Base-by-base conservation (phyloP, 169 alveolate species). In the Ichthyophthirius multifiliis region DNA sequence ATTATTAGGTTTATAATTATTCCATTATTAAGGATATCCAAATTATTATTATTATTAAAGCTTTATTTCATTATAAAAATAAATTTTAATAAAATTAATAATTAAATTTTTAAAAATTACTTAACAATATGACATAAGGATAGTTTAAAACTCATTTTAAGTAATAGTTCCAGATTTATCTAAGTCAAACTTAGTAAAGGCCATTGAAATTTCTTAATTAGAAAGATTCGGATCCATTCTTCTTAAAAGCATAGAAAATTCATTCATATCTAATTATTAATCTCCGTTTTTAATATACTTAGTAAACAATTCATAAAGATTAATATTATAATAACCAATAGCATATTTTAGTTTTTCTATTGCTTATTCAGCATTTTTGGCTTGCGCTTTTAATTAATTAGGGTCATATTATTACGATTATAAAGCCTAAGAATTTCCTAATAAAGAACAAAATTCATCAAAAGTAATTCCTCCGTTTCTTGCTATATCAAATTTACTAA, bases 81-180 rank as follows among this genome's bases (percentile, higher is more conserved):
- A n/a, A n/a, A n/a, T n/a, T n/a, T n/a, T n/a, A n/a, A n/a, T n/a
- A n/a, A n/a, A n/a, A n/a, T n/a, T n/a, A n/a, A n/a, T n/a, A n/a
- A n/a, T n/a, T n/a, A n/a, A n/a, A n/a, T n/a, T n/a, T n/a, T n/a
- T n/a, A n/a, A n/a, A n/a, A n/a, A n/a, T n/a, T n/a, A n/a, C n/a
- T n/a, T n/a, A n/a, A n/a, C n/a, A n/a, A n/a, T n/a, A n/a, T n/a
- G n/a, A n/a, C n/a, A n/a, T n/a, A n/a, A n/a, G n/a, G n/a, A n/a
- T n/a, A n/a, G n/a, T 5, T 23, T 55, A 55, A 39, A 55, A 55
- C 31, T 55, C 71, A 27, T 55, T 27, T 12, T 15, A 55, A 55
- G 71, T 55, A 27, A 55, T 55, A 27, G 71, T 20, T 16, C 71
- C 71, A 55, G 71, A 55, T 55, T 6, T 55, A 55, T 55, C 71